Base-by-base conservation (phyloP, 306 rosid species). In the Lagenaria siceraria region DNA sequence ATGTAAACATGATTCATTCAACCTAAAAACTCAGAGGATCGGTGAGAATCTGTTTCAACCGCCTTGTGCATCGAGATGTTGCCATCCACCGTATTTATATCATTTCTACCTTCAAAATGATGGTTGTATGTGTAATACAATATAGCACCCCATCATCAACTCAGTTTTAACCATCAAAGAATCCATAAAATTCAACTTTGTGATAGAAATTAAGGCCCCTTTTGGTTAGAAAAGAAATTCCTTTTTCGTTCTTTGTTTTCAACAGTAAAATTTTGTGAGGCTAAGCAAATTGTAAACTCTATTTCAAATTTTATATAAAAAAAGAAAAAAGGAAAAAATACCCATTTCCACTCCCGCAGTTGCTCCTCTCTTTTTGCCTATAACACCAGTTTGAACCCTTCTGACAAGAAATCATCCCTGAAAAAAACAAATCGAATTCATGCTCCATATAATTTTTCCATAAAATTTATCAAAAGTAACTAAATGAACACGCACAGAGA, bases 361-460 rank as follows among this genome's bases (percentile, higher is more conserved):
- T 33, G 71, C 25, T 63, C 71, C 2, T 62, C 71, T 63, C 15
- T 40, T 63, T 42, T 46, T 54, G 78, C 63, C 54, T 80, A 86
- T 14, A 86, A 71, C 80, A 49, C 77, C 83, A 86, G 58, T 65
- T 83, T 86, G 80, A 86, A 86, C 52, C 89, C 89, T 62, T 83
- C 72, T 4, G 87, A 80, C 75, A 86, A 82, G 65, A 86, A 86
- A 56, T 81, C 83, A 65, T 86, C 89, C 80, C 93, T 87, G 84
- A 51, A 77, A 53, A 55, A 80, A 81, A 7, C 70, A 79, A 55
- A 46, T 7, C 3, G 17, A 35, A 81, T 8, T 31, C 81, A 77
- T 65, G 71, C 58, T 48, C 60, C 69, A 46, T 0, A 54, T 77
- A 42, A 25, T 27, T 59, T 63, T 48, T 58, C 55, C 25, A 71